Conservation (phyloP, 2,329 filamentous ascomycete genomes). For the Calonectria pseudoreteaudii region DNA sequence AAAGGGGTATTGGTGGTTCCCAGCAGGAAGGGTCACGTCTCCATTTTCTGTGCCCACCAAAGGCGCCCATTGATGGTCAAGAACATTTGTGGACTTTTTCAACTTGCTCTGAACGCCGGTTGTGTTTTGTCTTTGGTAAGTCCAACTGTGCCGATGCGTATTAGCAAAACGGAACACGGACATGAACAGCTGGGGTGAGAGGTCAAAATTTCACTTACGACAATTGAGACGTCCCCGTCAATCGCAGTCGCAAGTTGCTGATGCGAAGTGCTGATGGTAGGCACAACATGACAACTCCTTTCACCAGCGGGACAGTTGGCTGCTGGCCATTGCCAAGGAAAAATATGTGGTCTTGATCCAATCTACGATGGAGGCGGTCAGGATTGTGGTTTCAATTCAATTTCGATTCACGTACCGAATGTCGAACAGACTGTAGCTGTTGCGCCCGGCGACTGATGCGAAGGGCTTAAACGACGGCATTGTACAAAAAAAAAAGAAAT, state of each 20-base stretch:
- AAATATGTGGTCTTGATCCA: slow-evolving; percentile 82
- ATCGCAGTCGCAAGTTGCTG: slow-evolving; percentile 77
- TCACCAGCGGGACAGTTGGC: slow-evolving; percentile 78
- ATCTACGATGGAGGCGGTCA: slow-evolving; percentile 56
- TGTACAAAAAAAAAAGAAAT: neutral
- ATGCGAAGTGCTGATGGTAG: slow-evolving; percentile 75
- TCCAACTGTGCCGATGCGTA: slow-evolving; percentile 54
- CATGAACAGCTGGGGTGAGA: slow-evolving; percentile 26
- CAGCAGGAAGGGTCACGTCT: slow-evolving; percentile 70
- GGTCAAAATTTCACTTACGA: slow-evolving; percentile 61
- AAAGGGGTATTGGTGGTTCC: slow-evolving; percentile 88
- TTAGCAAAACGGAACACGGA: neutral
- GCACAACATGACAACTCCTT: slow-evolving; percentile 79
- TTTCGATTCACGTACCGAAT: neutral
- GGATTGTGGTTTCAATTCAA: neutral
- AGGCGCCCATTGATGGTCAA: slow-evolving; percentile 75
- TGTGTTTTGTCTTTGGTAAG: slow-evolving; percentile 26
- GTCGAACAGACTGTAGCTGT: neutral
- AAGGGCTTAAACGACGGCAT: slow-evolving; percentile 1
- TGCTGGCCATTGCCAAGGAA: slow-evolving; percentile 80
- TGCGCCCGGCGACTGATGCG: neutral
- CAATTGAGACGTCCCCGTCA: slow-evolving; percentile 74
- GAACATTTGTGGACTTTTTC: slow-evolving; percentile 69
- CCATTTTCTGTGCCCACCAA: slow-evolving; percentile 68
- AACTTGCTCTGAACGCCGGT: slow-evolving; percentile 56